Percentiles rank a stretch among this genome's conserved stretches.
phyloP scores from a whole-genome alignment of 2,329 filamentous ascomycete species.

The Diplodia seriata region DNA sequence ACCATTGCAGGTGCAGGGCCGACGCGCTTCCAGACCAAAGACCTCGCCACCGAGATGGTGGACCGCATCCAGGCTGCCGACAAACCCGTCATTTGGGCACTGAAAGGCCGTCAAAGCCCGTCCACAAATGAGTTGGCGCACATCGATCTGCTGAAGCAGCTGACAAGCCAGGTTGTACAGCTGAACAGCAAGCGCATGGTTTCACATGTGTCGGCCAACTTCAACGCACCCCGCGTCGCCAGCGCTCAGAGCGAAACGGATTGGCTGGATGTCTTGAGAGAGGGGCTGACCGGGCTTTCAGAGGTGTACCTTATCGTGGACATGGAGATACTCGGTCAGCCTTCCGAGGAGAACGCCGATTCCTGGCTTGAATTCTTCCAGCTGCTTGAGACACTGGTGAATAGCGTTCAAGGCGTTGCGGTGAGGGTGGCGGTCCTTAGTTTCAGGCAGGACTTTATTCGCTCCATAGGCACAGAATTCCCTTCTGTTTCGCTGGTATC shows the following conservation, averaged over 20 bases:
- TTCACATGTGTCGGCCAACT: conserved; percentile 1
- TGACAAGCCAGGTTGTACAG: not conserved
- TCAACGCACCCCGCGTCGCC: conserved; percentile 13
- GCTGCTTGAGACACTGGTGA: not conserved
- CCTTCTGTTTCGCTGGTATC: not conserved
- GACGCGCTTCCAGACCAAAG: not conserved
- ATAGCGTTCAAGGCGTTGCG: not conserved
- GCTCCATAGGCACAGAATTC: not conserved
- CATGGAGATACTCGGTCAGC: conserved; percentile 12
- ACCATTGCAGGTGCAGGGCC: not conserved
- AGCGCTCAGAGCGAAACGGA: not conserved
- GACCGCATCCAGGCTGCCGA: not conserved
- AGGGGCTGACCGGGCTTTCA: not conserved
- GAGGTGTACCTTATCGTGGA: conserved; percentile 20
- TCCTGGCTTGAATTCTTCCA: not conserved
- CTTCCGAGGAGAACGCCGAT: not conserved
- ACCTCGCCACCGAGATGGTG: not conserved
- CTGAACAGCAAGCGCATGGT: not conserved
- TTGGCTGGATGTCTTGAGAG: conserved; percentile 3
- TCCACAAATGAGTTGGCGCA: not conserved
- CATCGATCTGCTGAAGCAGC: not conserved
- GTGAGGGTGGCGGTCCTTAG: conserved; percentile 2
- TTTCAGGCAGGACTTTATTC: conserved; percentile 8
- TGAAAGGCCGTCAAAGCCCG: not conserved
- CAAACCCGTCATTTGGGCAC: not conserved